Percentiles rank a stretch among this genome's conserved stretches.
Evolutionary conservation across 2,329 filamentous ascomycete species (phyloP).

Genomic region (Periconia sp.): DNA sequence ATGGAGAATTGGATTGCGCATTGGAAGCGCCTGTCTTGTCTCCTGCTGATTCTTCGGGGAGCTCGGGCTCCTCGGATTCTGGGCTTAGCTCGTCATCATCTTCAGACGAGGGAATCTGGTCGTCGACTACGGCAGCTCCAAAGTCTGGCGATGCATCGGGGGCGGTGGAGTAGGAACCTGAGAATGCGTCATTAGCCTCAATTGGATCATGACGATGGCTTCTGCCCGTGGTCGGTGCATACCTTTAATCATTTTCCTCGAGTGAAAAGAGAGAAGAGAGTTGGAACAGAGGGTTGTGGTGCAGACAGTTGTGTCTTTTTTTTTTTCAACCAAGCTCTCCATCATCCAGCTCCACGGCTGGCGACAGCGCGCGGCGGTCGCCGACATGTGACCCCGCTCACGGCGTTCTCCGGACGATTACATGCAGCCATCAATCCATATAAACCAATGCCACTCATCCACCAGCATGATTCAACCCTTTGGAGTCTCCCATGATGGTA

Average conservation of each 20-base stretch:
- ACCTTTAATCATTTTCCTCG: conserved; percentile 13
- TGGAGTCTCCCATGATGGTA: too few species aligned
- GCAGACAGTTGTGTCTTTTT: neutral
- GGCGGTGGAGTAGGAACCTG: conserved; percentile 23
- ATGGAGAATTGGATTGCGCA: conserved; percentile 19
- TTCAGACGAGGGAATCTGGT: conserved; percentile 39
- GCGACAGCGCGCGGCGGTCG: neutral
- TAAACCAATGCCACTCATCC: too few species aligned
- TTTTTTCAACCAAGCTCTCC: neutral
- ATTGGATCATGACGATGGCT: neutral
- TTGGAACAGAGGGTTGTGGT: neutral
- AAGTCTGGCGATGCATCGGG: conserved; percentile 41
- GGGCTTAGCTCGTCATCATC: conserved; percentile 38
- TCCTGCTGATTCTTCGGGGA: conserved; percentile 12
- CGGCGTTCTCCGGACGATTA: neutral
- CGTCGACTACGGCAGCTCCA: conserved; percentile 31
- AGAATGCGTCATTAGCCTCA: conserved; percentile 3
- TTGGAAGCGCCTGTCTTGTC: conserved; percentile 21
- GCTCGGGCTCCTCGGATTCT: conserved; percentile 32
- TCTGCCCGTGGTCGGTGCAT: neutral
- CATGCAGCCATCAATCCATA: neutral
- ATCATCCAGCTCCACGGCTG: neutral
- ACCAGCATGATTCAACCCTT: too few species aligned
- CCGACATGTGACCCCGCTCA: conserved; percentile 4
- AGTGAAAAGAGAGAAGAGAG: neutral